These are phyloP conservation scores for Neofusicoccum parvum DNA, from an alignment of 2,329 filamentous ascomycete species.

Conservation along the genomic window DNA sequence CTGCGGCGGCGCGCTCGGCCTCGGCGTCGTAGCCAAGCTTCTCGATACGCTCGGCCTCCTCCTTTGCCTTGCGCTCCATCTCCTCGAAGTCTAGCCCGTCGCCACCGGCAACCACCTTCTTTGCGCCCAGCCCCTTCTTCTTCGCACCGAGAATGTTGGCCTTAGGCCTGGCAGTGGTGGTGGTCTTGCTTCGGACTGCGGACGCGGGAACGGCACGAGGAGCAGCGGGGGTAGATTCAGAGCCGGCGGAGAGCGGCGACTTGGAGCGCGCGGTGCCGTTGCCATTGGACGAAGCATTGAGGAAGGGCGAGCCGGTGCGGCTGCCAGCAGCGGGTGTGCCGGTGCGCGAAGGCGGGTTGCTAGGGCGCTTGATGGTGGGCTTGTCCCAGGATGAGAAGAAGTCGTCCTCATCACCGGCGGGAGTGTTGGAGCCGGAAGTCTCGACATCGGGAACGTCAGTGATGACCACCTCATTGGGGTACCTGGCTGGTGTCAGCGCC, in stretches of 20 bases:
- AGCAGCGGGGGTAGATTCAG: constrained; percentile 55
- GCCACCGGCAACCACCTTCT: constrained; percentile 72
- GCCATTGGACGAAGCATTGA: constrained; percentile 68
- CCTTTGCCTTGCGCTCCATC: constrained; percentile 94
- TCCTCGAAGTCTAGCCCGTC: constrained; percentile 82
- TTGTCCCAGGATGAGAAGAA: constrained; percentile 99
- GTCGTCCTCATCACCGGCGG: constrained; percentile 85
- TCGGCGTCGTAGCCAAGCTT: constrained; percentile 95
- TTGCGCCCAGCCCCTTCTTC: constrained; percentile 55
- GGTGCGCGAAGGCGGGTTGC: constrained; percentile 87
- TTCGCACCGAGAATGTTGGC: constrained; percentile 83
- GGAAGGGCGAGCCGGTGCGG: constrained; percentile 86
- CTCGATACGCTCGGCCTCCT: constrained; percentile 93
- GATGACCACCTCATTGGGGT: constrained; percentile 82
- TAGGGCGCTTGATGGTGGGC: constrained; percentile 93
- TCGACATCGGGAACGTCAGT: constrained; percentile 67
- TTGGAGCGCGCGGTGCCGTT: constrained; percentile 70
- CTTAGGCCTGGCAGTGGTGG: constrained; percentile 71
- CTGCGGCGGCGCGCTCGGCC: constrained; percentile 66
- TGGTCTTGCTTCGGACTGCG: constrained; percentile 72
- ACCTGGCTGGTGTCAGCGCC: constrained; percentile 53
- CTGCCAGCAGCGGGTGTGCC: constrained; percentile 80
- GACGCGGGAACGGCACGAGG: constrained; percentile 76
- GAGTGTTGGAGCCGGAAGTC: constrained; percentile 68
- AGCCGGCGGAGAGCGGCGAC: constrained; percentile 68